Evolutionary conservation across 179 eudicot species (phyloP), one percentile per base, ranked within the genome.

Genomic region (Beta lomatogona): DNA sequence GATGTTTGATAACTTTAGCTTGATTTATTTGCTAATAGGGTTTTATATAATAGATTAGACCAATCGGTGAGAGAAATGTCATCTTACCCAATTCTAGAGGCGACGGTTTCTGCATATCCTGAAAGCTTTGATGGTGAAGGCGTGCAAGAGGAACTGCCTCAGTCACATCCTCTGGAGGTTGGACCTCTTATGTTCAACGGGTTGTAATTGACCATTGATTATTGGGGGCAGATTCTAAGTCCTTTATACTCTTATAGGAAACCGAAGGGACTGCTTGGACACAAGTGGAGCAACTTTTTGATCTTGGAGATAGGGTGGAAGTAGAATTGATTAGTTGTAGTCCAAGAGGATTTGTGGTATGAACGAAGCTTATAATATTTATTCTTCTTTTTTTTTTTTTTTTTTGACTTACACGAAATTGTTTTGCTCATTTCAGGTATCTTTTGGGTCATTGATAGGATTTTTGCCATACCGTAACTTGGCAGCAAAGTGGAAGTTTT

Each of bases 391-490:
- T 63, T 71, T 74, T 58, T 78, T 54, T 36, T 61, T 44, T 41
- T 22, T 67, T 25, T 69, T 5, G 21, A n/a, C 76, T 82, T 36
- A 55, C 44, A 31, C 67, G 52, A 36, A 71, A 45, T 14, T 19
- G 36, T 12, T 76, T 70, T 28, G 21, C 44, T 65, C 0, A 46
- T 75, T 79, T 45, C 94, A 94, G 99, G 99, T 88, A 77, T 91
- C 97, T 71, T 94, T 88, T 83, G 95, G 97, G 82, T 88, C 97
- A 64, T 84, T 94, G 92, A 86, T 90, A 78, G 98, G 99, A 84
- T 93, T 94, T 91, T 85, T 94, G 75, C 99, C 99, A 63, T 93
- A 94, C 85, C 95, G 97, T 28, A 92, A 93, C 81, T 91, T 97
- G 83, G 88, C 92, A 67, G 89, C 91, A 63, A 91, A 84, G 87